Evolutionary conservation across 768 basidiomycete genomes (phyloP).

Genomic region (Macrolepiota fuliginosa): DNA sequence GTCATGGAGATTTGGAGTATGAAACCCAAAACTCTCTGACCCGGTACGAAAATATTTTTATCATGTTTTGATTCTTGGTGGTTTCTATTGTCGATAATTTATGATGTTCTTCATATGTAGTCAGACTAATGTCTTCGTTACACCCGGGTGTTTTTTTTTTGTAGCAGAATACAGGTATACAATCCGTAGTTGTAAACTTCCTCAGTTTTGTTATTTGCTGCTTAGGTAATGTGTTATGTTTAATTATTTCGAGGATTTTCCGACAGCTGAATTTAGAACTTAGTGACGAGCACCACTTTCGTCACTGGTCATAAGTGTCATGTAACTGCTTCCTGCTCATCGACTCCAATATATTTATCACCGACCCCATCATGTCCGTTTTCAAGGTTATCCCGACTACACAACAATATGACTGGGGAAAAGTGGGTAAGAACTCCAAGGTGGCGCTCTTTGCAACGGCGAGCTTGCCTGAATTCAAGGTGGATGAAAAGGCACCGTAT

Average conservation of each 20-base stretch:
- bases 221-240: constrained; percentile 1
- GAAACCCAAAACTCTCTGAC: constrained; percentile 30
- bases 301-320: neutral
- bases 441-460: constrained; percentile 85
- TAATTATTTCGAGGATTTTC: neutral
- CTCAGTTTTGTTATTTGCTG: neutral
- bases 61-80: neutral
- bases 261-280: neutral
- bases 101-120: neutral
- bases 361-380: constrained; percentile 28
- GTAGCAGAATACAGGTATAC: neutral
- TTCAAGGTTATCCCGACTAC: constrained; percentile 84
- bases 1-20: constrained; percentile 88
- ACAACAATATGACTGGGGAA: constrained; percentile 96
- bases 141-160: neutral
- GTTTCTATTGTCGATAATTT: neutral
- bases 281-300: neutral
- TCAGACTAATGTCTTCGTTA: neutral
- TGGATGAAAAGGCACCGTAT: constrained; percentile 77
- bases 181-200: neutral
- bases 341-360: neutral
- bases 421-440: constrained; percentile 72
- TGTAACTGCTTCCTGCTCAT: neutral
- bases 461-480: constrained; percentile 57
- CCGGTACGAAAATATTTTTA: neutral